A percentile compares a stretch with the other conserved stretches of the same genome.
Evolutionary conservation across 75 land plant genomes (phyloP).

Genomic region (Pseudotsuga menziesii): DNA sequence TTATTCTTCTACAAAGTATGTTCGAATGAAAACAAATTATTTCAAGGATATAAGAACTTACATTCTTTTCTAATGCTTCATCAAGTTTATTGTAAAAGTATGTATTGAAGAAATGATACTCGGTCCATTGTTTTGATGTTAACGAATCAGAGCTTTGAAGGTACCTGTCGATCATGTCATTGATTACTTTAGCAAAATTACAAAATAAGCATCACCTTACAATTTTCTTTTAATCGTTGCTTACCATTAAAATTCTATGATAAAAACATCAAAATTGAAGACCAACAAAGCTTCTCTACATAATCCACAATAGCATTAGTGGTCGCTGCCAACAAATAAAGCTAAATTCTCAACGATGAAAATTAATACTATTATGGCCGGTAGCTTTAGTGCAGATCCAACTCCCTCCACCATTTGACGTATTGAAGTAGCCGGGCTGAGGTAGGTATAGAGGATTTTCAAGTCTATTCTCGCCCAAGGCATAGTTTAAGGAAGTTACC

Average conservation of each 20-base stretch:
- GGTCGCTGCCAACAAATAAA: too few species aligned
- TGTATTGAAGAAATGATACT: conserved; percentile 83
- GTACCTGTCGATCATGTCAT: conserved; percentile 41
- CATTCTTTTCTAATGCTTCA: conserved; percentile 37
- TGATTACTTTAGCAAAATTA: background rate
- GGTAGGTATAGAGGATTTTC: too few species aligned
- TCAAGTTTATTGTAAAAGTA: conserved; percentile 81
- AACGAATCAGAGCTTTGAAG: conserved; percentile 45
- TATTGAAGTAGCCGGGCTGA: too few species aligned
- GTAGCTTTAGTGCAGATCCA: too few species aligned
- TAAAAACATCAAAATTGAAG: background rate
- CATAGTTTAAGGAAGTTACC: too few species aligned
- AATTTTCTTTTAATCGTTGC: background rate
- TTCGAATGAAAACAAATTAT: background rate
- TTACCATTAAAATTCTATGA: background rate
- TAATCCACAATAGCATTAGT: background rate
- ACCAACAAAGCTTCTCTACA: background rate
- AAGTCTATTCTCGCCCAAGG: too few species aligned
- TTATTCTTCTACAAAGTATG: background rate
- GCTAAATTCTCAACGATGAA: too few species aligned
- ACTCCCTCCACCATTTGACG: too few species aligned
- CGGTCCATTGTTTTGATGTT: conserved; percentile 12
- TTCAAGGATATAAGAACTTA: conserved; percentile 7
- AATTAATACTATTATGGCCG: too few species aligned
- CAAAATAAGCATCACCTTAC: background rate